These are phyloP conservation scores for Plenodomus tracheiphilus DNA, from an alignment of 2,329 filamentous ascomycete species.

Conservation along the genomic window DNA sequence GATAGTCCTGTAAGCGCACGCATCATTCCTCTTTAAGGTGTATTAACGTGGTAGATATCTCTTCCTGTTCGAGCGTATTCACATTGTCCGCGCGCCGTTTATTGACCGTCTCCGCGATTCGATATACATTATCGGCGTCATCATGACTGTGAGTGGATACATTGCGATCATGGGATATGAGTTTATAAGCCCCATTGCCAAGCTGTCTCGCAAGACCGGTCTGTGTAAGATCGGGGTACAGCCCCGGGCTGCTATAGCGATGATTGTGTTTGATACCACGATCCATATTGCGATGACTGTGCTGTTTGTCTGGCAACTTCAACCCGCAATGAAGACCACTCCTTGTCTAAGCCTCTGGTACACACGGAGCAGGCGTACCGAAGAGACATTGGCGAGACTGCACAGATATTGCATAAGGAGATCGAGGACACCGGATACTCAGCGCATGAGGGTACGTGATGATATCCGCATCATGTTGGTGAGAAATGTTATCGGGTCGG, in stretches of 20 bases:
- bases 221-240: slow-evolving; percentile 43
- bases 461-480: slow-evolving; percentile 24
- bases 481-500: slow-evolving; percentile 31
- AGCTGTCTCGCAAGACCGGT: slow-evolving; percentile 28
- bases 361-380: background rate
- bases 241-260: slow-evolving; percentile 26
- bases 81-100: slow-evolving; percentile 38
- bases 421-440: background rate
- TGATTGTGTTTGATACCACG: slow-evolving; percentile 40
- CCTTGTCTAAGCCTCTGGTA: background rate
- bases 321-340: slow-evolving; percentile 17
- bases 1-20: slow-evolving; percentile 21
- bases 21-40: background rate
- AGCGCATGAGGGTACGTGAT: slow-evolving; percentile 3
- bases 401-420: background rate
- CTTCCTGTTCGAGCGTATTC: slow-evolving; percentile 45
- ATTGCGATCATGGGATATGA: slow-evolving; percentile 21
- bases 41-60: slow-evolving; percentile 28
- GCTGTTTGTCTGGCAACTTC: slow-evolving; percentile 42
- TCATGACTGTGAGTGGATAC: slow-evolving; percentile 24
- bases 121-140: slow-evolving; percentile 34
- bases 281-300: slow-evolving; percentile 40
- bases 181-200: slow-evolving; percentile 28
- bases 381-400: background rate
- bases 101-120: slow-evolving; percentile 32